Conservation (phyloP, 164 flowering plant genomes). For the Protea cynaroides region DNA sequence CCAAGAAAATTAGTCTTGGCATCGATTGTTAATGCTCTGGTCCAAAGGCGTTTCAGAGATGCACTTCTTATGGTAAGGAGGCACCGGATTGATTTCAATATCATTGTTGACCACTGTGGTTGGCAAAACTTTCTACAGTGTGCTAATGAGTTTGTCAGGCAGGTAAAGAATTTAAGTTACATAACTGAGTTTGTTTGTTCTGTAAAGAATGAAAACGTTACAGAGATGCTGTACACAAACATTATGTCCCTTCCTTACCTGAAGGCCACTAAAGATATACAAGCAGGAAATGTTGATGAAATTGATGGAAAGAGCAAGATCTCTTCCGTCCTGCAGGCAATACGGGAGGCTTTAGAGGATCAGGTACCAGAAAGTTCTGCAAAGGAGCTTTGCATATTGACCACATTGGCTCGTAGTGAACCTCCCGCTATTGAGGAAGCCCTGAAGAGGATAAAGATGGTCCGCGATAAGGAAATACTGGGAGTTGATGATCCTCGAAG, state of each 20-base stretch:
- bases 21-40: constrained; percentile 76
- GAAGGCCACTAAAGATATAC: constrained; percentile 20
- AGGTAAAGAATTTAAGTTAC: constrained; percentile 74
- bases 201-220: constrained; percentile 63
- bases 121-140: constrained; percentile 59
- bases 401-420: constrained; percentile 84
- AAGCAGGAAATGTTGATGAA: constrained; percentile 12
- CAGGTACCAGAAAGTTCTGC: constrained; percentile 63
- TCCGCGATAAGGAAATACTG: constrained; percentile 72
- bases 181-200: constrained; percentile 88
- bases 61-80: constrained; percentile 88
- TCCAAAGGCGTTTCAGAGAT: constrained; percentile 72
- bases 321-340: constrained; percentile 53
- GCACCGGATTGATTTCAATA: constrained; percentile 86
- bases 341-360: constrained; percentile 79
- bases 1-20: constrained; percentile 83
- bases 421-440: constrained; percentile 95
- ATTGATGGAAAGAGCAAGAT: constrained; percentile 44
- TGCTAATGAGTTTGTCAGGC: constrained; percentile 75
- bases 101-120: constrained; percentile 80
- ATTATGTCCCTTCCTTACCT: constrained; percentile 27
- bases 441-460: constrained; percentile 66
- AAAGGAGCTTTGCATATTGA: constrained; percentile 93
- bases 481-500: constrained; percentile 35
- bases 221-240: constrained; percentile 62